Evolutionary conservation across 495 filamentous ascomycete species (phyloP), one percentile per base, ranked within the genome.

Genomic region (Neurospora sp.): DNA sequence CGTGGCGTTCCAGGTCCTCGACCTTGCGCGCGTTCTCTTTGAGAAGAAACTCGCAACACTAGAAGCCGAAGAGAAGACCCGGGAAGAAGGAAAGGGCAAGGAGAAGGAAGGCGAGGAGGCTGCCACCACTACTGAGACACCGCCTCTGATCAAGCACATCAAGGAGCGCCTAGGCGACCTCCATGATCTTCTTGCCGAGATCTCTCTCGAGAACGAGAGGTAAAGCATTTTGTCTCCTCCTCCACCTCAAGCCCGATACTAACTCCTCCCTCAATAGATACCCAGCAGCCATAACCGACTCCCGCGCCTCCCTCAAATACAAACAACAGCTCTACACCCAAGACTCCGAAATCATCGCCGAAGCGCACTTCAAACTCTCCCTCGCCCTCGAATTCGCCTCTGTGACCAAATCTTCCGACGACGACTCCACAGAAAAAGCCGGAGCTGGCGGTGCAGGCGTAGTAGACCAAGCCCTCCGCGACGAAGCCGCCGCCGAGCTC

Each of bases 281-380:
- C 75, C 83, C 83, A 8, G 89, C 92, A 75, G 95, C 96, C 4
- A 91, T 97, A 31, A 85, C 86, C 20, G 96, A 99, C 79, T 85
- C 93, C 69, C 89, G 87, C 77, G 89, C 90, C 7, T 87, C 93
- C 7, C 87, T 99, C 9, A 86, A 85, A 61, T 86, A 97, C 65
- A 94, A 96, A 81, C 79, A 92, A 71, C 84, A 88, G 16, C 86
- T 98, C 14, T 95, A 91, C 78, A 87, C 93, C 2, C 81, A 88
- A 69, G 92, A 96, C 69, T 94, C 93, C 45, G 89, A 91, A 70
- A 86, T 94, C 22, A 85, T 98, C 71, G 94, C 94, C 39, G 96
- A 99, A 85, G 95, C 93, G 44, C 93, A 98, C 80, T 98, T 90
- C 84, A 98, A 97, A 80, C 89, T 98, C 61, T 97, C 96, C 2